Evolutionary conservation across 2,329 filamentous ascomycete genomes (phyloP).

Genomic region (Phyllachora maydis): DNA sequence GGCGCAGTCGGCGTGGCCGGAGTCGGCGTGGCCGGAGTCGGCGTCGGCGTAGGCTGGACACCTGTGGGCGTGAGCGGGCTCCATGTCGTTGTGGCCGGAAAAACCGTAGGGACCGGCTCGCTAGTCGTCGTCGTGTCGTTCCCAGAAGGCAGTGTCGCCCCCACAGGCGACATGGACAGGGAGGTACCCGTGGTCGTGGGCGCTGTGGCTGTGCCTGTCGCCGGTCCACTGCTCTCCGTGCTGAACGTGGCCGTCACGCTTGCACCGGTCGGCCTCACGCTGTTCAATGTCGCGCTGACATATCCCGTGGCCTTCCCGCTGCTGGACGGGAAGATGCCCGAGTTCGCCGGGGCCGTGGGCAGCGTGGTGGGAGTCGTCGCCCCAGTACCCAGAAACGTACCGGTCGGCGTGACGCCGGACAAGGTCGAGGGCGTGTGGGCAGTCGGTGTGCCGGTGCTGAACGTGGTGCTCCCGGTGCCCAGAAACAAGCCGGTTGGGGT

Average conservation of each 20-base stretch:
- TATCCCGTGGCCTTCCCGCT: no score
- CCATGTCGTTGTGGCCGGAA: background rate
- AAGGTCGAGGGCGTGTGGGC: no score
- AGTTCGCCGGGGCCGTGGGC: no score
- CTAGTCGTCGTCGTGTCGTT: background rate
- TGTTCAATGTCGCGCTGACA: no score
- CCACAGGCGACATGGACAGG: background rate
- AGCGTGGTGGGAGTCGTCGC: no score
- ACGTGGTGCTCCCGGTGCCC: no score
- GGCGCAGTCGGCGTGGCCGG: background rate
- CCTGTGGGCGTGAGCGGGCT: background rate
- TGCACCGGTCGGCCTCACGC: constrained; percentile 3
- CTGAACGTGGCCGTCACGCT: background rate
- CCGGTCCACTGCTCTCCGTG: background rate
- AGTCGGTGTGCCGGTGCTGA: no score
- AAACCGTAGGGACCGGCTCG: background rate
- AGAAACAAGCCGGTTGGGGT: no score
- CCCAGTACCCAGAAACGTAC: no score
- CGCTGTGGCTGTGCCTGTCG: background rate
- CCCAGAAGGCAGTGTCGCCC: background rate
- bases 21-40: background rate
- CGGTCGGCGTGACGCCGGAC: no score
- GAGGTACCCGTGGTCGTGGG: background rate
- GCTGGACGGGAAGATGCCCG: no score
- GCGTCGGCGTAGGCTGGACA: background rate